A percentile compares a stretch with the other conserved stretches of the same genome.
Conservation (phyloP, 345 rosid genomes). For the Populus simonii region DNA sequence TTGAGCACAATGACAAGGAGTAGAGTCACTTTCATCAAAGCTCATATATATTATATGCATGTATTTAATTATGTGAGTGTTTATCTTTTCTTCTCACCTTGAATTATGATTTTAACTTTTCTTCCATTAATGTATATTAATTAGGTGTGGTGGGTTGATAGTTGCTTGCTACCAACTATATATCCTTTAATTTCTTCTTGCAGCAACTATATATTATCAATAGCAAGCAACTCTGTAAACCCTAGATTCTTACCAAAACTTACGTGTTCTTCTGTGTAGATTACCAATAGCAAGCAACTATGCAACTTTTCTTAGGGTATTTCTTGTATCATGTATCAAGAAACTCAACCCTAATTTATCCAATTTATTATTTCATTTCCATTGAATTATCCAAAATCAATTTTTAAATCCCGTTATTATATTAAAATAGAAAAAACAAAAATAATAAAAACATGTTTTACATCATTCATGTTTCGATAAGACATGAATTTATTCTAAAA, state of each 20-base stretch:
- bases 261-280: background rate
- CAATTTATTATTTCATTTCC: no score
- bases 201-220: background rate
- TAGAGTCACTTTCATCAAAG: constrained; percentile 6
- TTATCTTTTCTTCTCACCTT: background rate
- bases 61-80: background rate
- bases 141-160: constrained; percentile 33
- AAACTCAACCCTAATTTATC: background rate
- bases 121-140: background rate
- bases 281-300: no score
- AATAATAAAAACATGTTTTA: no score
- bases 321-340: background rate
- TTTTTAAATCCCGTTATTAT: no score
- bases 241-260: background rate
- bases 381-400: no score
- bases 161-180: constrained; percentile 7
- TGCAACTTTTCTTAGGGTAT: background rate
- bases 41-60: no score
- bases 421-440: no score
- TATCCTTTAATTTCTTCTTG: no score
- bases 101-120: background rate
- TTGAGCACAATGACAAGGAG: background rate
- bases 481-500: no score
- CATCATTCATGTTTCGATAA: no score
- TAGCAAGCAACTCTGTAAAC: background rate